These are phyloP conservation scores for Aspergillus sp. DNA, from an alignment of 2,329 filamentous ascomycete genomes.

Conservation along the genomic window DNA sequence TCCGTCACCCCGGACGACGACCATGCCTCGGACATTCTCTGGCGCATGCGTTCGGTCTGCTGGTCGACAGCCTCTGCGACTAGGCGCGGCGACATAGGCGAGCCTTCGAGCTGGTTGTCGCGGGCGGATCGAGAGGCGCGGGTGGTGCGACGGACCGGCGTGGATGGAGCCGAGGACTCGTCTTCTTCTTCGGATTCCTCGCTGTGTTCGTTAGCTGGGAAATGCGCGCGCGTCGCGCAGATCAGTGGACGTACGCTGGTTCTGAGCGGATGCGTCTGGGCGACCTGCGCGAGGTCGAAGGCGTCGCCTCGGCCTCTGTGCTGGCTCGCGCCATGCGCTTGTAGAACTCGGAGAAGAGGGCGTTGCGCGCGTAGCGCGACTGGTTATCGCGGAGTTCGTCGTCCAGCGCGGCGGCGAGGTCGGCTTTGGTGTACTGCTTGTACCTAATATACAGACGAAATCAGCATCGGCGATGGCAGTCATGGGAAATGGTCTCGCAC, in stretches of 20 bases:
- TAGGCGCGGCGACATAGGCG: slow-evolving; percentile 35
- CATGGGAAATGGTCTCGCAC: slow-evolving; percentile 44
- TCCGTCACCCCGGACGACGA: slow-evolving; percentile 27
- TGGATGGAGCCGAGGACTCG: neutral
- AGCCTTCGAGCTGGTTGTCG: slow-evolving; percentile 4
- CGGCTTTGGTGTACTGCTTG: slow-evolving; percentile 63
- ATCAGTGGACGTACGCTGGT: slow-evolving; percentile 30
- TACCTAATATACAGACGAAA: slow-evolving; percentile 41
- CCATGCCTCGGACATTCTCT: slow-evolving; percentile 27
- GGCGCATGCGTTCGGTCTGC: slow-evolving; percentile 35
- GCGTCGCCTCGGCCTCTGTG: neutral
- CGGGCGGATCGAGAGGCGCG: slow-evolving; percentile 2
- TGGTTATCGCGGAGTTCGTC: slow-evolving; percentile 62
- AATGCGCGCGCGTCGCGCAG: slow-evolving; percentile 41
- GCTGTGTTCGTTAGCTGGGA: slow-evolving; percentile 26
- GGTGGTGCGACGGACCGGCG: slow-evolving; percentile 1
- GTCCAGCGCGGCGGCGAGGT: slow-evolving; percentile 68
- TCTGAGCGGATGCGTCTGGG: too few relatives aligned
- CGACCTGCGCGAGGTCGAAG: too few relatives aligned
- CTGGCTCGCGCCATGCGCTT: slow-evolving; percentile 32
- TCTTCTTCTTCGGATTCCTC: neutral
- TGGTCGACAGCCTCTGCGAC: slow-evolving; percentile 65
- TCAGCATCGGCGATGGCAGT: neutral
- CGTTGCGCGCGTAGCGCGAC: slow-evolving; percentile 53
- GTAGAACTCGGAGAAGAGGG: slow-evolving; percentile 67